Percentiles rank a stretch among this genome's conserved stretches.
These are phyloP conservation scores for Trichomonas tenax DNA, from an alignment of 208 protist genomes.

Conservation along the genomic window DNA sequence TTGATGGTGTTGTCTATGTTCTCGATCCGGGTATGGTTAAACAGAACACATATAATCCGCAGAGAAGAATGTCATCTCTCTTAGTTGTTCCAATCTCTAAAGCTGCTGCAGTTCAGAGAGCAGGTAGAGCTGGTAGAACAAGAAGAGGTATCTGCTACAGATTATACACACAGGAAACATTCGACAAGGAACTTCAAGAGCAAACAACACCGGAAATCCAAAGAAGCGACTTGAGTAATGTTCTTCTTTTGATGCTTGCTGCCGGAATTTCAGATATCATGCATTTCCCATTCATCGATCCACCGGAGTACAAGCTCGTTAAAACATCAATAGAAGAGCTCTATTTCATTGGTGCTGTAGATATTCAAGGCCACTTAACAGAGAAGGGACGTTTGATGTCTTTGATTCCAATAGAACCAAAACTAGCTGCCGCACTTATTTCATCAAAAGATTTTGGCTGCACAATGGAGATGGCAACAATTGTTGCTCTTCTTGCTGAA, in stretches of 20 bases:
- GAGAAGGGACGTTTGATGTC: conserved; percentile 81
- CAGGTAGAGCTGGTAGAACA: conserved; percentile 92
- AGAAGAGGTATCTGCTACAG: conserved; percentile 88
- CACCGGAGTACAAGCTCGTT: conserved; percentile 63
- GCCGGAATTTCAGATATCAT: conserved; percentile 73
- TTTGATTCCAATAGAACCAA: conserved; percentile 94
- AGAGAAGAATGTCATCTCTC: conserved; percentile 80
- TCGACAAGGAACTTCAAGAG: conserved; percentile 52
- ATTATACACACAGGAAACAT: conserved; percentile 69
- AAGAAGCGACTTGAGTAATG: conserved; percentile 53
- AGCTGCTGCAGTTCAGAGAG: conserved; percentile 90
- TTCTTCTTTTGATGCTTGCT: conserved; percentile 76
- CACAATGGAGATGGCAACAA: conserved; percentile 54
- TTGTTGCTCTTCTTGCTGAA: conserved; percentile 41
- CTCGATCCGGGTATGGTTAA: conserved; percentile 95
- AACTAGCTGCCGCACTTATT: conserved; percentile 70
- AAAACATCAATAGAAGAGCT: conserved; percentile 75
- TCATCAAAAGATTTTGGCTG: conserved; percentile 43
- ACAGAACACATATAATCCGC: conserved; percentile 80
- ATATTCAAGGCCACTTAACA: conserved; percentile 84
- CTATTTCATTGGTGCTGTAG: conserved; percentile 90
- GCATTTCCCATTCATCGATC: conserved; percentile 85
- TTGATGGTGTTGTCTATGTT: conserved; percentile 97
- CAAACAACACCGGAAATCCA: conserved; percentile 68
- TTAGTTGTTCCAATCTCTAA: conserved; percentile 90